These are phyloP conservation scores for Posidonia oceanica DNA, from an alignment of 116 monocot species.

Conservation along the genomic window DNA sequence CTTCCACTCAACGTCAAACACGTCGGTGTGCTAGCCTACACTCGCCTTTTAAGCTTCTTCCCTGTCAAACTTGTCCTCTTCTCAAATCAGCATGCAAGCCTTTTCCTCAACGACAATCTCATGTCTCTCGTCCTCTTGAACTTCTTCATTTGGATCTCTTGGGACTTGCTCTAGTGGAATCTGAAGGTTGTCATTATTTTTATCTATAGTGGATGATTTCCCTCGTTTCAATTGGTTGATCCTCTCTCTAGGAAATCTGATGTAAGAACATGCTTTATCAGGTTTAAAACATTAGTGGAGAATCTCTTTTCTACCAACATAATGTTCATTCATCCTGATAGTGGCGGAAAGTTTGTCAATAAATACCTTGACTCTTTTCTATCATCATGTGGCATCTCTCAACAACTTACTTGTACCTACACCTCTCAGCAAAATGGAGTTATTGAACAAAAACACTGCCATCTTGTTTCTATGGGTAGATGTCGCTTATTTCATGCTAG, in stretches of 20 bases:
- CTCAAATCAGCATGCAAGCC: not conserved
- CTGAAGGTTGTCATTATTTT: not conserved
- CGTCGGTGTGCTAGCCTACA: not conserved
- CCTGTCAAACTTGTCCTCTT: not conserved
- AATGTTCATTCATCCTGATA: not conserved
- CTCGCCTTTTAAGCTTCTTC: not conserved
- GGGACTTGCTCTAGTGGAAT: no score
- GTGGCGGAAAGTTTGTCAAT: not conserved
- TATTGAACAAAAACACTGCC: no score
- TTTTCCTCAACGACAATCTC: not conserved
- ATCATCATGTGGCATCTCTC: not conserved
- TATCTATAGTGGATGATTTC: not conserved
- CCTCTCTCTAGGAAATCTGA: not conserved
- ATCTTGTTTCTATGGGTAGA: not conserved
- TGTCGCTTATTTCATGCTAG: not conserved
- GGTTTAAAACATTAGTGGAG: not conserved
- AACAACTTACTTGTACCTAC: not conserved
- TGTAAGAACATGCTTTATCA: not conserved
- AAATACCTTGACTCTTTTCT: not conserved
- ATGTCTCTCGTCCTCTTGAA: not conserved
- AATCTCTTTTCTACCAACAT: not conserved
- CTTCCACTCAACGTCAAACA: not conserved
- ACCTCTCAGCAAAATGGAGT: not conserved
- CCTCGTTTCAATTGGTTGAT: not conserved
- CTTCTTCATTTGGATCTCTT: not conserved